phyloP scores from a whole-genome alignment of 192 early-diverging fungal species.

The Backusella tarrabulga region DNA sequence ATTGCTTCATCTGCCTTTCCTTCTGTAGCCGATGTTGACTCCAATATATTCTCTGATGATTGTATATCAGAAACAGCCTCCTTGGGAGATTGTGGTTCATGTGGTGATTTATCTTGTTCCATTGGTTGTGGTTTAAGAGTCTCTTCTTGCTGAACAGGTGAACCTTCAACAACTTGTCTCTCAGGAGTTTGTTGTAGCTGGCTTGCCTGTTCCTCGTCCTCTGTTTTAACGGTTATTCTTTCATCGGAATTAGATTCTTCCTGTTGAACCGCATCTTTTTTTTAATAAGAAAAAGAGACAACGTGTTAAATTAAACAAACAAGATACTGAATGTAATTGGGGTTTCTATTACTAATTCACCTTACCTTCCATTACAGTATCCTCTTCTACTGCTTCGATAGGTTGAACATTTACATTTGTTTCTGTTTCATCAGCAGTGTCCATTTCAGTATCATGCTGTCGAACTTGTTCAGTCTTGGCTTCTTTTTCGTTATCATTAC shows the following conservation, averaged over 20 bases:
- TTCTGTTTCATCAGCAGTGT: not conserved
- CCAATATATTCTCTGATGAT: not conserved
- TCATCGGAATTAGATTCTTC: not conserved
- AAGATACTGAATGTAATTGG: not conserved
- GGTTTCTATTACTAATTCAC: not conserved
- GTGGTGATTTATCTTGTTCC: not conserved
- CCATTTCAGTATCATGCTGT: not conserved
- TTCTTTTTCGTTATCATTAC: constrained; percentile 4
- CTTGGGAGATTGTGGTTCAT: not conserved
- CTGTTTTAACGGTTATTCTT: not conserved
- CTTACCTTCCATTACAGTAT: constrained; percentile 5
- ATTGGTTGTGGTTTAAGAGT: not conserved
- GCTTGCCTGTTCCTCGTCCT: not conserved
- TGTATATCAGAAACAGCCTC: not conserved
- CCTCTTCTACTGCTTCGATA: not conserved
- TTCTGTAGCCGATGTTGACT: not conserved
- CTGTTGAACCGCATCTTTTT: not conserved
- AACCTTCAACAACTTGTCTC: not conserved
- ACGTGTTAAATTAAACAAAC: not conserved
- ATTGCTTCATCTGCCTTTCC: not conserved
- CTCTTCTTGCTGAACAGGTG: not conserved
- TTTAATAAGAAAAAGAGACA: not conserved
- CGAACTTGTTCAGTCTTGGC: not conserved
- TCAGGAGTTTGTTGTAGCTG: not conserved
- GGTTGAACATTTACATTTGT: not conserved